Percentiles rank a stretch among this genome's conserved stretches.
Evolutionary conservation across 1,284 basidiomycete genomes (phyloP).

Genomic region (Sporisorium reilianum): DNA sequence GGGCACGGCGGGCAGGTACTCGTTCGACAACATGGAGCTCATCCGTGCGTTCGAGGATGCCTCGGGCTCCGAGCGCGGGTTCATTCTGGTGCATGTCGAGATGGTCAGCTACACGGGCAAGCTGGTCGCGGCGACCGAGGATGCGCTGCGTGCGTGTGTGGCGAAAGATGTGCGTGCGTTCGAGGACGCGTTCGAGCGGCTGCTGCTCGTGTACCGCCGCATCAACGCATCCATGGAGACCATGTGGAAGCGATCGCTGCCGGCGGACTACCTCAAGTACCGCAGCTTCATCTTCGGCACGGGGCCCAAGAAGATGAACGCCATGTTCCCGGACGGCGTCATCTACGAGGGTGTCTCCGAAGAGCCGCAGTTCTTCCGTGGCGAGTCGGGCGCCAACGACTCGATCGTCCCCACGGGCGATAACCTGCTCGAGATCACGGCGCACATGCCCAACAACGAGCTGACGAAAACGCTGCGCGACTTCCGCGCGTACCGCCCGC

Average conservation of each 20-base stretch:
- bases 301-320: constrained; percentile 61
- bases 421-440: constrained; percentile 67
- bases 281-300: constrained; percentile 67
- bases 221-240: constrained; percentile 66
- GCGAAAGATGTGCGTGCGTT: constrained; percentile 46
- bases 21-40: constrained; percentile 65
- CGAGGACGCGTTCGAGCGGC: constrained; percentile 48
- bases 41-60: constrained; percentile 64
- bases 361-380: constrained; percentile 52
- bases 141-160: constrained; percentile 51
- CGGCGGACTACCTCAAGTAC: constrained; percentile 63
- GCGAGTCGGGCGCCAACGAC: constrained; percentile 63
- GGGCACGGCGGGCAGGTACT: constrained; percentile 49
- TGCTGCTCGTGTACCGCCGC: constrained; percentile 52
- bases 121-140: constrained; percentile 57
- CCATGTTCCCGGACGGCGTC: constrained; percentile 67
- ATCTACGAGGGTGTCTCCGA: constrained; percentile 60
- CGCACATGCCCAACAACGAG: constrained; percentile 62
- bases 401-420: constrained; percentile 60
- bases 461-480: constrained; percentile 64
- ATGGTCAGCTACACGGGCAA: constrained; percentile 64
- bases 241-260: constrained; percentile 61
- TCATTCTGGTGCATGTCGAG: constrained; percentile 62
- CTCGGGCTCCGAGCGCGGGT: constrained; percentile 57
- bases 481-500: constrained; percentile 64